Conservation (phyloP, 2,329 filamentous ascomycete species). For the Sarocladiaceae sp. region DNA sequence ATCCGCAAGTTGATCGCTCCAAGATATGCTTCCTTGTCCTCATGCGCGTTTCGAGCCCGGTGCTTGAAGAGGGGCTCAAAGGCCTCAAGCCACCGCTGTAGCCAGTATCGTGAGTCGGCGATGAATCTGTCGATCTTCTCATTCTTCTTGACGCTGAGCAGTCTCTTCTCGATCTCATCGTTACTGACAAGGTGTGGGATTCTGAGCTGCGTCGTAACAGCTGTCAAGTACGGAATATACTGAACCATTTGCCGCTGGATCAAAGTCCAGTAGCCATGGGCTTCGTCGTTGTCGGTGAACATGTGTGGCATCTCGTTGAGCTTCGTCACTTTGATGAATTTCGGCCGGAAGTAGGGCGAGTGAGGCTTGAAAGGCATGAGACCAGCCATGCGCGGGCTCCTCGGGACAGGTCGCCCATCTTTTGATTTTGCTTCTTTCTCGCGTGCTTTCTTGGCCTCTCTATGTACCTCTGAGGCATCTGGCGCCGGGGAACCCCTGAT, state of each 20-base stretch:
- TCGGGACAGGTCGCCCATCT: background rate
- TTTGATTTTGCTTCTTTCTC: background rate
- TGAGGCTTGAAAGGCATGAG: constrained; percentile 33
- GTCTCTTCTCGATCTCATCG: constrained; percentile 23
- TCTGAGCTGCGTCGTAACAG: constrained; percentile 24
- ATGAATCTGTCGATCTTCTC: constrained; percentile 27
- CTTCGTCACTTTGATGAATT: constrained; percentile 23
- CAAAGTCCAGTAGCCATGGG: constrained; percentile 32
- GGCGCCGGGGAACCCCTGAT: background rate
- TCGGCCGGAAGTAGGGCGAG: constrained; percentile 31
- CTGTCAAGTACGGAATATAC: constrained; percentile 29
- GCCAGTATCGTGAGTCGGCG: constrained; percentile 31
- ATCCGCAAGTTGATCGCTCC: constrained; percentile 35
- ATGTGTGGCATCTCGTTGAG: constrained; percentile 27
- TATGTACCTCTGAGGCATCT: constrained; percentile 15
- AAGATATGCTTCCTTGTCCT: constrained; percentile 23
- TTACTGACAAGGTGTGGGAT: constrained; percentile 22
- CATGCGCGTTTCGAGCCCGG: constrained; percentile 18
- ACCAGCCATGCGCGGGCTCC: constrained; percentile 13
- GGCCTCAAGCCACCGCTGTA: constrained; percentile 34
- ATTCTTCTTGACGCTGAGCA: constrained; percentile 26
- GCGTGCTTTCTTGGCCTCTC: constrained; percentile 10
- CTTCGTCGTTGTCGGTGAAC: constrained; percentile 29
- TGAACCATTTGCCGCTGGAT: constrained; percentile 33
- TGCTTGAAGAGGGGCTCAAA: constrained; percentile 31